Conservation (phyloP, 805 yeast species). For the Jamesozyma lodderae region DNA sequence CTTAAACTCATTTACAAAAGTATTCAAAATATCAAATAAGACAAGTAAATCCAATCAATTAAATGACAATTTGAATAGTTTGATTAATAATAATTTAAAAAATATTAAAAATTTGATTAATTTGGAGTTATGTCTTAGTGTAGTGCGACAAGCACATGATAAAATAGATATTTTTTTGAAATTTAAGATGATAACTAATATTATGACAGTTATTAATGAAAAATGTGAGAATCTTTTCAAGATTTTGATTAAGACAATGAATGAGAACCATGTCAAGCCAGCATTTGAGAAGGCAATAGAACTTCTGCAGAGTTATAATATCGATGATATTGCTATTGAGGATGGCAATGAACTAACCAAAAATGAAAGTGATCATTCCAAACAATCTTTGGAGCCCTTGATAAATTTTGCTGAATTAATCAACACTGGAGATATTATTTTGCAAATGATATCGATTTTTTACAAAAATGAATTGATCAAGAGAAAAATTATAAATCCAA, state of each 20-base stretch:
- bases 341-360: slow-evolving; percentile 2
- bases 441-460: slow-evolving; percentile 86
- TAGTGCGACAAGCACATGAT: slow-evolving; percentile 58
- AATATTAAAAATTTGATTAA: slow-evolving; percentile 70
- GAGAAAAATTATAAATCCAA: slow-evolving; percentile 41
- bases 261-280: slow-evolving; percentile 64
- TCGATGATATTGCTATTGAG: slow-evolving; percentile 29
- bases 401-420: slow-evolving; percentile 83
- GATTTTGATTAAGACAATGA: slow-evolving; percentile 51
- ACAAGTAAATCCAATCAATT: slow-evolving; percentile 27
- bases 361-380: slow-evolving; percentile 15
- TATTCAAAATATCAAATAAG: slow-evolving; percentile 37
- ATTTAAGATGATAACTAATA: slow-evolving; percentile 32
- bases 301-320: slow-evolving; percentile 63
- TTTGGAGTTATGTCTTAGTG: slow-evolving; percentile 65
- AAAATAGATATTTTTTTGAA: slow-evolving; percentile 51
- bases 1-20: slow-evolving; percentile 54
- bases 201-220: slow-evolving; percentile 10
- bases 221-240: slow-evolving; percentile 57
- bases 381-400: slow-evolving; percentile 58
- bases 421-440: slow-evolving; percentile 83
- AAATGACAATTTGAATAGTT: slow-evolving; percentile 73
- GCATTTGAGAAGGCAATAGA: slow-evolving; percentile 79
- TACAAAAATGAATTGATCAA: slow-evolving; percentile 72
- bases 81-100: slow-evolving; percentile 64